Evolutionary conservation across 1,284 basidiomycete species (phyloP), one percentile per base, ranked within the genome.

Genomic region (Leccinum pachyderme): DNA sequence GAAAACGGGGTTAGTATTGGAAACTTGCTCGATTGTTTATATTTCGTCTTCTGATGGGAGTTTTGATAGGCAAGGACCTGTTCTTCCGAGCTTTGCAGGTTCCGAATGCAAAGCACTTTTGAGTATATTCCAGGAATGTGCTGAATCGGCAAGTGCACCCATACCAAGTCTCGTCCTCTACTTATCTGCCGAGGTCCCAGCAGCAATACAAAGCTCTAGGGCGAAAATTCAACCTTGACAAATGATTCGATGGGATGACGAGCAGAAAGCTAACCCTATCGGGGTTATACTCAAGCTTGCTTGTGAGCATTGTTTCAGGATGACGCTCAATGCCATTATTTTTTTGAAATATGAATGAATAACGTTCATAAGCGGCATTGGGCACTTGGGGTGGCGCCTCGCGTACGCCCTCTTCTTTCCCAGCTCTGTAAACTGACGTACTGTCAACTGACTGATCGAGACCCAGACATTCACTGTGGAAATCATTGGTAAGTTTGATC

Each of bases 351-450:
- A 45, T 33, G 4, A 37, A 24, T 79, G 76, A 33, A 65, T 80
- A 60, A 77, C 73, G 9, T 82, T 81, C 56, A 60, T 72, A 18
- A 71, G 74, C n/a, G 79, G 77, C 8, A 55, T 70, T 25, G 63
- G 73, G 2, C 79, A 76, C 59, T 72, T 79, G 25, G 78, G 77
- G 22, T 82, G 81, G 80, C 74, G 78, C 55, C 80, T 83, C 60
- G 78, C 57, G 55, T 60, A 54, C 39, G 53, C 57, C 15, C 0
- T 2, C 22, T 49, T 27, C 32, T 12, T 47, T 25, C 7, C 41
- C 2, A 4, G 41, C 11, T 22, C 11, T 39, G 11, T 22, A 39
- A 39, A 39, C 37, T 2, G 11, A 39, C 27, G 22, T 4, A 49
- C 15, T 39, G n/a, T 12, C 29, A n/a, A 18, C 37, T 76, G 73